Conservation (phyloP, 2,329 filamentous ascomycete genomes). For the Phialophora verrucosa region DNA sequence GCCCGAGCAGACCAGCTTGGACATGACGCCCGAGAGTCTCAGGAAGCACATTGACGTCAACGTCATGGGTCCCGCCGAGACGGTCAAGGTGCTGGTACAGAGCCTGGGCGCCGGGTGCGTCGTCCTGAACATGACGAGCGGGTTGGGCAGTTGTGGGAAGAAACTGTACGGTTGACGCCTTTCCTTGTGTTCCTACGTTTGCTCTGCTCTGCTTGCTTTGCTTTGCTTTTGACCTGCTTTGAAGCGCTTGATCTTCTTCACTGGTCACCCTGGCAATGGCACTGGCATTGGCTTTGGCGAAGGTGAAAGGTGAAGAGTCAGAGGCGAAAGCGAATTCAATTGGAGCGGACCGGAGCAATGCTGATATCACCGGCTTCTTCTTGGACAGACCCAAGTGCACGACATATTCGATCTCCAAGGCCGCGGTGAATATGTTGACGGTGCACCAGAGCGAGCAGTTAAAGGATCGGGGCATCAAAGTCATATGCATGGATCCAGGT, state of each 20-base stretch:
- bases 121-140: slow-evolving; percentile 29
- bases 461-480: slow-evolving; percentile 44
- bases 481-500: slow-evolving; percentile 53
- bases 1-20: slow-evolving; percentile 21
- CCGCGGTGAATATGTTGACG: slow-evolving; percentile 53
- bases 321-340: not conserved
- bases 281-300: no score
- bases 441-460: slow-evolving; percentile 50
- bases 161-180: slow-evolving; percentile 13
- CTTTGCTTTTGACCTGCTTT: no score
- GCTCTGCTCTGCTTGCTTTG: no score
- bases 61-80: slow-evolving; percentile 41
- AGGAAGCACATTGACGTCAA: slow-evolving; percentile 40
- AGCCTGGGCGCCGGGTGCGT: slow-evolving; percentile 38
- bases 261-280: no score
- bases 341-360: not conserved
- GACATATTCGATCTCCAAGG: slow-evolving; percentile 52
- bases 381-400: slow-evolving; percentile 22
- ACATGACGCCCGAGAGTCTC: slow-evolving; percentile 25
- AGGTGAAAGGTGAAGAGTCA: no score
- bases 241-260: no score
- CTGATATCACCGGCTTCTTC: not conserved
- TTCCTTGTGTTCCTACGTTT: not conserved
- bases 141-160: slow-evolving; percentile 27
- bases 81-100: slow-evolving; percentile 41